Percentiles rank a stretch among this genome's conserved stretches.
Conservation (phyloP, 2,329 filamentous ascomycete genomes). For the Akanthomyces lecanii region DNA sequence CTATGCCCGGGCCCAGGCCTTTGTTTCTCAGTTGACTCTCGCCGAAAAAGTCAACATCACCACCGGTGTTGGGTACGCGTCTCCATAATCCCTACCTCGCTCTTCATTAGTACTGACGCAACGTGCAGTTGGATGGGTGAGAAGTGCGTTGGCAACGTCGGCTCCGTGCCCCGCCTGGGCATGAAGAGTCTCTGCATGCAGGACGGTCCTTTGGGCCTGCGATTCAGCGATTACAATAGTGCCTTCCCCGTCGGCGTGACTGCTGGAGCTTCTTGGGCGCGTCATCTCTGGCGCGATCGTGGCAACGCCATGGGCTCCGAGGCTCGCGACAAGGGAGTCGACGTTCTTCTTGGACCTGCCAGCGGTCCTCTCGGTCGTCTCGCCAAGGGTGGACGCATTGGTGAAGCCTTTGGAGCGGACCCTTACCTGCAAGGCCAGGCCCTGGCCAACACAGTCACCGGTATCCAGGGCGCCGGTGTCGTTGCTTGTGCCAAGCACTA, state of each 20-base stretch:
- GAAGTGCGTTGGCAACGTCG: conserved; percentile 72
- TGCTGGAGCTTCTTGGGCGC: conserved; percentile 78
- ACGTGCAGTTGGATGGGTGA: conserved; percentile 46
- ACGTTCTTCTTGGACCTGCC: conserved; percentile 59
- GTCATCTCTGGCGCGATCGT: conserved; percentile 56
- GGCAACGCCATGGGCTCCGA: conserved; percentile 53
- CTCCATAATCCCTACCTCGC: not conserved
- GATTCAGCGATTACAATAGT: conserved; percentile 72
- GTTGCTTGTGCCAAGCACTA: conserved; percentile 81
- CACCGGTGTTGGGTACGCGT: conserved; percentile 73
- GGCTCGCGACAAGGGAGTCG: conserved; percentile 70
- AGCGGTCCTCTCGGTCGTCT: conserved; percentile 44
- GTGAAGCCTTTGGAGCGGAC: conserved; percentile 67
- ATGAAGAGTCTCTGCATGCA: conserved; percentile 78
- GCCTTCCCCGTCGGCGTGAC: conserved; percentile 78
- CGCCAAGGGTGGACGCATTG: conserved; percentile 50
- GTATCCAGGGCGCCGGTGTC: conserved; percentile 77
- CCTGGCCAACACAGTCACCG: conserved; percentile 68
- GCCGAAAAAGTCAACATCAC: conserved; percentile 93
- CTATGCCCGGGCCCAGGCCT: conserved; percentile 69
- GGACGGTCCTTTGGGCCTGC: conserved; percentile 77
- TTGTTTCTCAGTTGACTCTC: conserved; percentile 79
- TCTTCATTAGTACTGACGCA: conserved; percentile 1
- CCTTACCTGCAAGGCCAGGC: conserved; percentile 70
- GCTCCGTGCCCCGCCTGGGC: conserved; percentile 65